Base-by-base conservation (phyloP, 306 rosid species). In the Macrotyloma uniflorum region DNA sequence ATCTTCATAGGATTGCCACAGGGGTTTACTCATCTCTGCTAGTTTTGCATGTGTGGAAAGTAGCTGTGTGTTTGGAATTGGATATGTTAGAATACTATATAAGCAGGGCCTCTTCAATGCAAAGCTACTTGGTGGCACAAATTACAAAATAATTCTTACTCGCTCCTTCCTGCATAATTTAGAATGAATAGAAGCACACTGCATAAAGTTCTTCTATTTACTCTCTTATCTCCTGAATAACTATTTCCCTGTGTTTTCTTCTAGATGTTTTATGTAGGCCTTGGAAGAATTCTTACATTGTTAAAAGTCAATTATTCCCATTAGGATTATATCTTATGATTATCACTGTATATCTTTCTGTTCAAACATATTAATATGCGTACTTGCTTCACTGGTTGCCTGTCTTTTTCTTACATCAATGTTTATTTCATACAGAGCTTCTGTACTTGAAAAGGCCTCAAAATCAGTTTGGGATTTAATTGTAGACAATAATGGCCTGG, bases 401-500 rank as follows among this genome's bases (percentile, higher is more conserved):
- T 47, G 58, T 61, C 36, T 73, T 70, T 75, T 32, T 63, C 86
- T 83, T 63, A 80, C 23, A 40, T 33, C 58, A 45, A 20, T 67
- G 50, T 49, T 53, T 45, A 67, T 80, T 66, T 81, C 65, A 50
- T 88, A 88, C 89, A 93, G 97, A 71, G 85, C 93, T 69, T 97
- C 97, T 23, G 95, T 87, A 47, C 96, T 95, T 14, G 98, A 95
- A 88, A 92, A 91, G 80, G 99, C 98, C 57, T 95, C 99, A 32
- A 95, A 91, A 87, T 90, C 99, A 59, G 99, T 91, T 64, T 95
- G 99, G 99, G 99, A 91, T 62, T 83, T 95, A 70, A 95, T 93
- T 83, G 74, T 95, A 72, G 98, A 95, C 84, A 85, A 86, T 59
- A 68, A 70, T 82, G 97, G 92, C 63, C 83, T 92, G 62, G 98